Percentiles rank a stretch among this genome's conserved stretches.
Evolutionary conservation across 805 yeast species (phyloP).

Genomic region (Starmerella bacillaris): DNA sequence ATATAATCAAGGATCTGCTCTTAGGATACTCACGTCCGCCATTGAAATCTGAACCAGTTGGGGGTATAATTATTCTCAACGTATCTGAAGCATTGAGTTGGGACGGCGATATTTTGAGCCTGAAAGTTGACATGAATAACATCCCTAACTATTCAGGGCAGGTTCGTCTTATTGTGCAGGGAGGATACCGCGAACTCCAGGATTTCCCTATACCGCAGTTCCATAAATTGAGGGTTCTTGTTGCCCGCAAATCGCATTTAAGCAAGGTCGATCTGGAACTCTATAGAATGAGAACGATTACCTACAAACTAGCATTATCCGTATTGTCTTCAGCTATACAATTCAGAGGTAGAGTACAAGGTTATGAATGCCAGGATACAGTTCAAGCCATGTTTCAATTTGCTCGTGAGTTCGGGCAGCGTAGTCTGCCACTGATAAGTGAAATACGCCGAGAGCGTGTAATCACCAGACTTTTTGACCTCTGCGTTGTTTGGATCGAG

Average conservation of each 20-base stretch:
- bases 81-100: constrained; percentile 76
- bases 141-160: constrained; percentile 42
- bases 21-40: constrained; percentile 21
- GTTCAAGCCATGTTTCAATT: constrained; percentile 58
- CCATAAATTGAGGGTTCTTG: constrained; percentile 7
- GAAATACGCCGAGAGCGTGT: constrained; percentile 47
- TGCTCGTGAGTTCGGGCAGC: constrained; percentile 65
- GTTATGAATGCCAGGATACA: constrained; percentile 53
- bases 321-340: constrained; percentile 44
- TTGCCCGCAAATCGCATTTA: constrained; percentile 39
- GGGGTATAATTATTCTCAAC: constrained; percentile 55
- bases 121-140: constrained; percentile 24
- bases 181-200: constrained; percentile 42
- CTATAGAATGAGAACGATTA: constrained; percentile 42
- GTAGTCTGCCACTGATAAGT: constrained; percentile 47
- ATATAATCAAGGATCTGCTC: constrained; percentile 19
- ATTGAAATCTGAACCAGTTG: constrained; percentile 18
- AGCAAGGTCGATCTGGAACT: constrained; percentile 58
- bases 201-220: constrained; percentile 20
- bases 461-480: constrained; percentile 50
- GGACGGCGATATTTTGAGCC: constrained; percentile 61
- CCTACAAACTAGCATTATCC: constrained; percentile 47
- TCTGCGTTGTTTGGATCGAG: constrained; percentile 79
- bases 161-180: constrained; percentile 47
- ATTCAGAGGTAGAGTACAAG: constrained; percentile 36